These are phyloP conservation scores for Sphaerulina populicola DNA, from an alignment of 2,329 filamentous ascomycete species.

Conservation along the genomic window DNA sequence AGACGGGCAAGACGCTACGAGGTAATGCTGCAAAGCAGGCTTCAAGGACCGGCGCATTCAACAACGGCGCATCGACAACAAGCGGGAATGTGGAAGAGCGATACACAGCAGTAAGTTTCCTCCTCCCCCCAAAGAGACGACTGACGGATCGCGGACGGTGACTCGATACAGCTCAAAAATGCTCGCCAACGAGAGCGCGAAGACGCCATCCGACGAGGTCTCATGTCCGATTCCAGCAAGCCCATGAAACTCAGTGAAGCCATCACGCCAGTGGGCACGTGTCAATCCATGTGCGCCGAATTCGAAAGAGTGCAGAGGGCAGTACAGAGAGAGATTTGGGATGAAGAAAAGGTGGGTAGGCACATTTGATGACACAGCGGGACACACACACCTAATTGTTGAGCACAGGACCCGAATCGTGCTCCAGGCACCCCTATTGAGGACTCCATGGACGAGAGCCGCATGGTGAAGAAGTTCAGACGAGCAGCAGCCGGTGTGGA, in stretches of 20 bases:
- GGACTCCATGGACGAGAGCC: constrained; percentile 40
- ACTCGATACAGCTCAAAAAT: constrained; percentile 38
- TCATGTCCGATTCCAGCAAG: constrained; percentile 52
- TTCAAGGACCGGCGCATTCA: neutral
- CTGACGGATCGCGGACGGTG: constrained; percentile 26
- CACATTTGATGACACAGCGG: constrained; percentile 3
- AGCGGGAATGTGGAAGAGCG: constrained; percentile 18
- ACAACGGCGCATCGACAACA: constrained; percentile 8
- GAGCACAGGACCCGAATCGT: constrained; percentile 28
- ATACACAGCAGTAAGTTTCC: constrained; percentile 21
- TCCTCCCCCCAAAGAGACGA: constrained; percentile 6
- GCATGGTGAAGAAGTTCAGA: constrained; percentile 58
- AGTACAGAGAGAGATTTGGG: constrained; percentile 53
- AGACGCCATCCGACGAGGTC: constrained; percentile 45
- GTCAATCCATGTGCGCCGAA: constrained; percentile 57
- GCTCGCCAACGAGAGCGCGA: constrained; percentile 44
- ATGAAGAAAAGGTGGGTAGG: constrained; percentile 49
- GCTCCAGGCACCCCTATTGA: constrained; percentile 26
- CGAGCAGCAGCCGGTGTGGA: constrained; percentile 56
- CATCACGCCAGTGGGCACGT: constrained; percentile 54
- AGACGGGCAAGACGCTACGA: neutral
- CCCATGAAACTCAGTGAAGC: constrained; percentile 53
- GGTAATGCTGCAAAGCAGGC: constrained; percentile 3
- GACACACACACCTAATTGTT: constrained; percentile 23
- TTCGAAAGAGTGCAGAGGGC: constrained; percentile 55